Evolutionary conservation across 306 rosid species (phyloP), one percentile per base, ranked within the genome.

Genomic region (Carpinus fangiana): DNA sequence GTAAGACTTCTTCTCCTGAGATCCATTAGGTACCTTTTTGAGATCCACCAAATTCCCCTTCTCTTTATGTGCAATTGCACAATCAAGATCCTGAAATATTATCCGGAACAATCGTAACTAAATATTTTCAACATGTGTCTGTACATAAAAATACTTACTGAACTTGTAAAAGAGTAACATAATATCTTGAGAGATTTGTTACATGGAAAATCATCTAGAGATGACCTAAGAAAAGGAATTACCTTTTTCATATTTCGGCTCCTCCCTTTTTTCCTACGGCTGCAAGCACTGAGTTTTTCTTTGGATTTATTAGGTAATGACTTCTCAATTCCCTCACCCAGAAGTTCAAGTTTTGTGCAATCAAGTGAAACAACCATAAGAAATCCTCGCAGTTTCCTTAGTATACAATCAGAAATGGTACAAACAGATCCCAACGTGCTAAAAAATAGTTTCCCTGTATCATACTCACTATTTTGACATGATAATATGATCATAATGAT

Each of bases 311-410:
- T 31, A 73, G 88, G 78, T 72, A 90, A 79, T 72, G 90, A 75
- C 69, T 82, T 88, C 75, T 84, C 81, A 81, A 51, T 82, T 73
- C 76, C 90, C 77, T 85, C 96, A 61, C 87, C 89, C 79, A 92
- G 53, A 71, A 92, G 94, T 85, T 94, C 98, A 83, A 81, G 90
- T 89, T 92, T 89, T 64, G 97, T 94, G 89, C 83, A 94, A 73
- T 89, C 97, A 88, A 92, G 98, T 70, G 92, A 94, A 78, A 90
- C 86, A 80, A 85, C 95, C 97, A 89, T 94, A 81, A 94, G 90
- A 81, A 92, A 82, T 72, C 92, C 97, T 83, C 97, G 90, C 79
- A 94, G 52, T 86, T 89, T 90, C 84, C 98, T 87, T 53, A 85
- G 75, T 75, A 92, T 70, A 85, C 89, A 94, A 89, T 94, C 98